Conservation (phyloP, 2,329 filamentous ascomycete species). For the Fusarium sp. region DNA sequence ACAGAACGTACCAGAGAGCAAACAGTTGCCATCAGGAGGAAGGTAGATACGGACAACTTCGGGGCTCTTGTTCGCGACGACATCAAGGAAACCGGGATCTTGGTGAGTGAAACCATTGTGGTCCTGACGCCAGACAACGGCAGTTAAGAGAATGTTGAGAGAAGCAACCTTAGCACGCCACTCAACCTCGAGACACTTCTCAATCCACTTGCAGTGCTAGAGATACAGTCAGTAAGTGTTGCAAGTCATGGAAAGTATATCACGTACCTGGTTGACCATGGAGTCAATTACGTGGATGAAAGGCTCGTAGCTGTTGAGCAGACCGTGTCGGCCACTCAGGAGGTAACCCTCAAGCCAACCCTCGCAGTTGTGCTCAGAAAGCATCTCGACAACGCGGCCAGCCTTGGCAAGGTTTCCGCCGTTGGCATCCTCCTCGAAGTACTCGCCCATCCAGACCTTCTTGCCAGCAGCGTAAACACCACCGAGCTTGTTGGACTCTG, state of each 20-base stretch:
- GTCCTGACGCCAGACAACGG: conserved; percentile 85
- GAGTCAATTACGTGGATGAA: conserved; percentile 88
- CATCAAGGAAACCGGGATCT: conserved; percentile 83
- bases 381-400: conserved; percentile 85
- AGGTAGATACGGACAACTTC: conserved; percentile 86
- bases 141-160: conserved; percentile 83
- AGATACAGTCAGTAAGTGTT: conserved; percentile 19
- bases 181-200: conserved; percentile 83
- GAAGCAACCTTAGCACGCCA: conserved; percentile 81
- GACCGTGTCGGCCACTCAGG: conserved; percentile 79
- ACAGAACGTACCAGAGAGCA: conserved; percentile 68
- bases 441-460: conserved; percentile 85
- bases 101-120: conserved; percentile 89
- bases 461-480: conserved; percentile 79
- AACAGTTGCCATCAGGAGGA: conserved; percentile 82
- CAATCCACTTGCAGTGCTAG: conserved; percentile 86
- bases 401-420: conserved; percentile 78
- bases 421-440: conserved; percentile 80
- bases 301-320: conserved; percentile 85
- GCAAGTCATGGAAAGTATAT: background rate
- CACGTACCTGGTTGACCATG: conserved; percentile 79
- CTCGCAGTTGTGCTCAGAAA: conserved; percentile 85
- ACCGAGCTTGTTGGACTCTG: conserved; percentile 82
- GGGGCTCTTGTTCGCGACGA: conserved; percentile 83
- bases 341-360: conserved; percentile 86